phyloP scores from a whole-genome alignment of 140 eudicot species.

The Cichorium intybus region DNA sequence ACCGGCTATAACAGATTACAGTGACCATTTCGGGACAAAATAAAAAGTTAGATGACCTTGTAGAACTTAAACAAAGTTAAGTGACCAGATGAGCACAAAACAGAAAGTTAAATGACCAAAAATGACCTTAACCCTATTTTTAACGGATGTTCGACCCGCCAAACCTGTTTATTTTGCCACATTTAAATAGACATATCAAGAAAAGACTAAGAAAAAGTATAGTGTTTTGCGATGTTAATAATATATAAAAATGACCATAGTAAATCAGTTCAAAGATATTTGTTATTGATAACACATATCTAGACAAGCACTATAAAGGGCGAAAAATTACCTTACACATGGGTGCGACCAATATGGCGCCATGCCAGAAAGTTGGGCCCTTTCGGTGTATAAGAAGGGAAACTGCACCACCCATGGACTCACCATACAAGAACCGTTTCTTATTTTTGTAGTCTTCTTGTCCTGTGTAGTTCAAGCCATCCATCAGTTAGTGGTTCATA shows the following conservation, averaged over 20 bases:
- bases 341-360: conserved; percentile 93
- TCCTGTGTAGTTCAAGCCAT: conserved; percentile 36
- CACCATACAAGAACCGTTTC: conserved; percentile 84
- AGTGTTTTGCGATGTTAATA: not conserved
- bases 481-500: conserved; percentile 10
- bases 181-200: no score
- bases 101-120: no score
- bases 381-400: conserved; percentile 75
- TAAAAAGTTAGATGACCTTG: no score
- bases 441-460: conserved; percentile 62
- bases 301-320: not conserved
- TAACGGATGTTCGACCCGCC: no score
- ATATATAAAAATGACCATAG: not conserved
- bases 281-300: not conserved
- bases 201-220: no score
- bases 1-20: no score
- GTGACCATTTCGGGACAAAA: no score
- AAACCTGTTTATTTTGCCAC: not conserved
- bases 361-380: conserved; percentile 91
- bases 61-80: no score
- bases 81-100: no score
- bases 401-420: conserved; percentile 99
- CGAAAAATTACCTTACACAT: conserved; percentile 82
- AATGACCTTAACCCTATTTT: no score
- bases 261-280: not conserved